Conservation (phyloP, 495 filamentous ascomycete genomes). For the Cetradonia linearis region DNA sequence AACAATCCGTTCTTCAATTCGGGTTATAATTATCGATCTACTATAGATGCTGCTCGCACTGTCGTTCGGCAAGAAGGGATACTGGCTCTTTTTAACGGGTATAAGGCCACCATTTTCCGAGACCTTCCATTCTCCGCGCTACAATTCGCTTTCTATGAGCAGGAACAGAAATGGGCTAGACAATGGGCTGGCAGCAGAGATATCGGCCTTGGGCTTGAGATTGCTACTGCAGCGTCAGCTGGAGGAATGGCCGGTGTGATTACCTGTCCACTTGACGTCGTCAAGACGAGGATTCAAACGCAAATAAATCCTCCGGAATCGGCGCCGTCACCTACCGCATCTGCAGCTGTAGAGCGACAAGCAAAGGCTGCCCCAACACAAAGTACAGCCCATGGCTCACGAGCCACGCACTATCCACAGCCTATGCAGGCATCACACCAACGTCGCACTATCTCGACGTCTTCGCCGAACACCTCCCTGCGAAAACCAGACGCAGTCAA, state of each 20-base stretch:
- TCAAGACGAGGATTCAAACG: constrained; percentile 96
- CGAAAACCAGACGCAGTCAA: constrained; percentile 61
- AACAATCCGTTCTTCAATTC: constrained; percentile 90
- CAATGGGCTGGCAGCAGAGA: constrained; percentile 60
- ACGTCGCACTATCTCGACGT: constrained; percentile 66
- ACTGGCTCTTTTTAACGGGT: constrained; percentile 82
- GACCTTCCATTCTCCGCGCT: constrained; percentile 92
- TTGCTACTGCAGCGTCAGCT: constrained; percentile 81
- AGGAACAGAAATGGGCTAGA: constrained; percentile 73
- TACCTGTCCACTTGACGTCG: constrained; percentile 91
- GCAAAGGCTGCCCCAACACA: not conserved
- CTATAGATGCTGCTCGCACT: constrained; percentile 66
- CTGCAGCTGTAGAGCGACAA: constrained; percentile 19
- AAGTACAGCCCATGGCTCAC: constrained; percentile 7
- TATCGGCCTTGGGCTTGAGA: constrained; percentile 76
- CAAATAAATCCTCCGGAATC: constrained; percentile 53
- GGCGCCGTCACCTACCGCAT: constrained; percentile 8
- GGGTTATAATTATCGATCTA: constrained; percentile 86
- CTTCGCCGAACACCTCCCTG: constrained; percentile 69
- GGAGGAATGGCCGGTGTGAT: constrained; percentile 90
- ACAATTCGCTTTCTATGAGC: constrained; percentile 97
- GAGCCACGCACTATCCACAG: not conserved
- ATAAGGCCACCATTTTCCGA: constrained; percentile 84
- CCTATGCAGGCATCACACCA: constrained; percentile 3
- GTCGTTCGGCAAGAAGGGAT: constrained; percentile 76